Conservation (phyloP, 495 filamentous ascomycete species). For the Tirmania nivea region DNA sequence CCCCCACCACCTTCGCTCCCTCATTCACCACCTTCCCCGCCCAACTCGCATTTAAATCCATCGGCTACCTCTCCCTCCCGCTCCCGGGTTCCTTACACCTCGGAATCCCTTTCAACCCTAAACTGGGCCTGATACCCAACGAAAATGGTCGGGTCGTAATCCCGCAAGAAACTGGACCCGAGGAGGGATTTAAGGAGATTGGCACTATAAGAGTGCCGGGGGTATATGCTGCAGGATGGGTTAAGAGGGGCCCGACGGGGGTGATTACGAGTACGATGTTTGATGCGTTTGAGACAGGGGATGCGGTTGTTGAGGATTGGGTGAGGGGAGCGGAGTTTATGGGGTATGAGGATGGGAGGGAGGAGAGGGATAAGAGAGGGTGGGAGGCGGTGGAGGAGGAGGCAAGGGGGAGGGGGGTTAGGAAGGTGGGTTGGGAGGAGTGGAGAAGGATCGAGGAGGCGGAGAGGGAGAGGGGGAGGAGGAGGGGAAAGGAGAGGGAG, state of each 20-base stretch:
- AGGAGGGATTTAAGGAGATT: not conserved
- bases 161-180: conserved; percentile 12
- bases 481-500: conserved; percentile 56
- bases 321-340: conserved; percentile 11
- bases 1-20: conserved; percentile 2
- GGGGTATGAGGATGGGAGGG: conserved; percentile 5
- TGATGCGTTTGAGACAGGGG: conserved; percentile 77
- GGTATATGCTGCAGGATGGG: conserved; percentile 88
- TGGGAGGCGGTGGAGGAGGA: conserved; percentile 23
- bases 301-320: conserved; percentile 60
- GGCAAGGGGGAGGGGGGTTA: conserved; percentile 29
- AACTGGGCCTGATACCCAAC: conserved; percentile 59
- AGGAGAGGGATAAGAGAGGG: not conserved
- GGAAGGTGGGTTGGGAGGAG: conserved; percentile 53
- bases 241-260: conserved; percentile 82
- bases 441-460: conserved; percentile 69
- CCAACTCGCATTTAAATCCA: conserved; percentile 61
- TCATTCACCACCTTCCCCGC: conserved; percentile 29
- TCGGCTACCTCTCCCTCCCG: conserved; percentile 69
- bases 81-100: conserved; percentile 56
- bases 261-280: conserved; percentile 94
- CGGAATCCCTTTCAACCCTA: conserved; percentile 54
- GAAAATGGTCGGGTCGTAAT: conserved; percentile 56
- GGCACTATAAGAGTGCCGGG: conserved; percentile 35
- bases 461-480: conserved; percentile 44